These are phyloP conservation scores for Actinomortierella wolfii DNA, from an alignment of 371 early-diverging fungal species.

Conservation along the genomic window DNA sequence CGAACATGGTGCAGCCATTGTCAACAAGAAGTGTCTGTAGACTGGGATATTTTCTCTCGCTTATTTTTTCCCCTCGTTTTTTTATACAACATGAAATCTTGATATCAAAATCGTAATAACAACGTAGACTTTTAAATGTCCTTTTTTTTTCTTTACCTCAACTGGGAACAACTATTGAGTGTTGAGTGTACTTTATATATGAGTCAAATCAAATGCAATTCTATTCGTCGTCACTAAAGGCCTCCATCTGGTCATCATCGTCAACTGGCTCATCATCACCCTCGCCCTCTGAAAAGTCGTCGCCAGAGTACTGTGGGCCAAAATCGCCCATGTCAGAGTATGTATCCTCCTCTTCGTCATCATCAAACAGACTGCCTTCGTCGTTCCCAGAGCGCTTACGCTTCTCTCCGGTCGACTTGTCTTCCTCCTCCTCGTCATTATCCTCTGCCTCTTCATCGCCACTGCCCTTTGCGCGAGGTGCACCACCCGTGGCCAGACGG, in stretches of 20 bases:
- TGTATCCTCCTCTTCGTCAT: conserved; percentile 18
- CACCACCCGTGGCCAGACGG: conserved; percentile 43
- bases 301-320: conserved; percentile 32
- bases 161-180: not conserved
- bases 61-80: conserved; percentile 4
- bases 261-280: conserved; percentile 32
- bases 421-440: conserved; percentile 48
- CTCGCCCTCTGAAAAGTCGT: conserved; percentile 19
- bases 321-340: conserved; percentile 44
- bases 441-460: conserved; percentile 50
- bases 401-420: conserved; percentile 49
- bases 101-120: conserved; percentile 1
- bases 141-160: not conserved
- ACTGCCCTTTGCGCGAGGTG: conserved; percentile 47
- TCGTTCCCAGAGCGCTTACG: conserved; percentile 32
- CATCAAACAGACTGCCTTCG: conserved; percentile 5
- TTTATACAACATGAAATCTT: conserved; percentile 10
- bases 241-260: conserved; percentile 43
- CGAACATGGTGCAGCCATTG: conserved; percentile 82
- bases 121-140: not conserved
- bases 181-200: not conserved
- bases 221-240: conserved; percentile 38
- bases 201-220: not conserved
- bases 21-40: conserved; percentile 88
- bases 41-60: not conserved